These are phyloP conservation scores for Abrus pulchellus DNA, from an alignment of 306 rosid species.

Conservation along the genomic window DNA sequence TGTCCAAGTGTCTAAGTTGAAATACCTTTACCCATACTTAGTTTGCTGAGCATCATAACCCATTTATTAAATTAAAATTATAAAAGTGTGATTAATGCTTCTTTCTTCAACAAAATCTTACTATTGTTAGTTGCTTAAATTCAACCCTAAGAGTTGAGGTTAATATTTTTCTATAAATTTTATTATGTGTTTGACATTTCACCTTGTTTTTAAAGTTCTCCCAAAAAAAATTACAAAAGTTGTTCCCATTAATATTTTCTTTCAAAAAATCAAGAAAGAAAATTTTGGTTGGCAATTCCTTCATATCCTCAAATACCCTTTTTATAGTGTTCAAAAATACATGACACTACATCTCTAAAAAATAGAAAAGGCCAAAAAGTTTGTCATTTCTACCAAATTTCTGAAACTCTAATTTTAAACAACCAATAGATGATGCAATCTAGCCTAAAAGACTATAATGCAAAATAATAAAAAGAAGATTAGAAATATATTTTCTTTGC, in stretches of 20 bases:
- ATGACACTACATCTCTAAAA: constrained; percentile 16
- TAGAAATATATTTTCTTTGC: not conserved
- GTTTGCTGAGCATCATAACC: not conserved
- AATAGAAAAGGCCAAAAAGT: constrained; percentile 4
- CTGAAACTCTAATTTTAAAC: not conserved
- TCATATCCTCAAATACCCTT: not conserved
- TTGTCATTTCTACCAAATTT: constrained; percentile 7
- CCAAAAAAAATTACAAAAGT: not conserved
- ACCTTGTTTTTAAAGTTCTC: not conserved
- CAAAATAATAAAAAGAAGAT: not conserved
- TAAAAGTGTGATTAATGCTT: no score
- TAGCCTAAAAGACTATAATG: constrained; percentile 9
- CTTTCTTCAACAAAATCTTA: no score
- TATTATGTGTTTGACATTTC: not conserved
- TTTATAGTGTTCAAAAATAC: not conserved
- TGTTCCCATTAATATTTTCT: not conserved
- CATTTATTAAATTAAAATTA: no score
- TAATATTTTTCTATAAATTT: not conserved
- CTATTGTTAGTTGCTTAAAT: no score
- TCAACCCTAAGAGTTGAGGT: no score
- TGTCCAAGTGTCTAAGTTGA: not conserved
- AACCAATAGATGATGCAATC: constrained; percentile 7
- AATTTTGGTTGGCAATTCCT: not conserved
- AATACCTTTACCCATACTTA: not conserved
- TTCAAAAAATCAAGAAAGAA: not conserved